Base-by-base conservation (phyloP, 176 grass and related monocot species). In the Aegilops longissima region DNA sequence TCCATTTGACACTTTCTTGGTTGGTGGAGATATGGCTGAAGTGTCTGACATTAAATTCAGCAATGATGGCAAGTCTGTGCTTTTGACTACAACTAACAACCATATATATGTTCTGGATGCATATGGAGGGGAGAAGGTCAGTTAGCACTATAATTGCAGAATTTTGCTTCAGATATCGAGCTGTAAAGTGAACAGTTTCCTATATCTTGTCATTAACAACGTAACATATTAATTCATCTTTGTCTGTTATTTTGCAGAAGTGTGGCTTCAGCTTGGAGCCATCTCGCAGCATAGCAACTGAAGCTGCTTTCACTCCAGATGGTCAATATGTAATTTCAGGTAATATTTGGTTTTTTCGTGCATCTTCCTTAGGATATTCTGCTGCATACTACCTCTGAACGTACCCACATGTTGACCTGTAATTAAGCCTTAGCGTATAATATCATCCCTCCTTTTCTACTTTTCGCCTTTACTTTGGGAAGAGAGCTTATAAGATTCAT, bases 21-120 rank as follows among this genome's bases (percentile, higher is more conserved):
- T 99, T 6, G 94, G 97, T 62, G 97, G 97, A 85, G 97, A 99
- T 89, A 99, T 90, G 5, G 92, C 97, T 42, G 94, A 99, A 86
- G 94, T 99, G 71, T 99, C 94, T 76, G 94, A 94, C 84, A 96
- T 99, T 34, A 99, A 99, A 66, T 99, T 96, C 90, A 99, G 97
- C 83, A 99, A 99, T 2, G 94, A 99, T 70, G 97, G 94, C 69
- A 99, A 96, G 29, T 99, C 97, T 74, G 93, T 99, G 94, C 90
- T 99, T 90, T 86, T 99, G 83, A 99, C 94, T 29, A 99, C 97
- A 52, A 99, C 97, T 77, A 96, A 96, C 83, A 96, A 96, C 73
- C 93, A 94, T 83, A 96, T 99, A 80, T 99, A 96, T 88, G 94
- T 99, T 89, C 90, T 99, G 58, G 97, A 99, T 94, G 94, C 97